These are phyloP conservation scores for Peronospora belbahrii DNA, from an alignment of 352 stramenopile species.

Conservation along the genomic window DNA sequence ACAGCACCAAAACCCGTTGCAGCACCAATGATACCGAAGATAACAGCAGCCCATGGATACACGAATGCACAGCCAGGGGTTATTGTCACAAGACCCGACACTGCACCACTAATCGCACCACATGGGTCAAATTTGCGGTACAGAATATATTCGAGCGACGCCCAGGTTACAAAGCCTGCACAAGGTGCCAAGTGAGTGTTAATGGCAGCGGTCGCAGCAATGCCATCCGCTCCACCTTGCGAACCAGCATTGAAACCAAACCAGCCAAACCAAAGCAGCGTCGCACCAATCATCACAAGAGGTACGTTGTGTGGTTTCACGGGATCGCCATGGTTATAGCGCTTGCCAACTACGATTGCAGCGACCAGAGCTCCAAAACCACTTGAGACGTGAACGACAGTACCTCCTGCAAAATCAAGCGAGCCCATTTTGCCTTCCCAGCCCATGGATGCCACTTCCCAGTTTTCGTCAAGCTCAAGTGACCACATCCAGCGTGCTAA, in stretches of 20 bases:
- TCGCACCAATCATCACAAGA: slow-evolving; percentile 69
- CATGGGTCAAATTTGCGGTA: slow-evolving; percentile 54
- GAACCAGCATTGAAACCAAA: slow-evolving; percentile 81
- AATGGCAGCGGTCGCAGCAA: slow-evolving; percentile 57
- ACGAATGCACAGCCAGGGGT: slow-evolving; percentile 67
- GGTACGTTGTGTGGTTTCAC: slow-evolving; percentile 78
- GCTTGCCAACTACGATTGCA: slow-evolving; percentile 59
- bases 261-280: slow-evolving; percentile 76
- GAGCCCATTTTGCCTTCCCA: slow-evolving; percentile 62
- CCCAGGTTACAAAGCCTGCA: slow-evolving; percentile 64
- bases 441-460: slow-evolving; percentile 32
- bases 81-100: slow-evolving; percentile 60
- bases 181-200: slow-evolving; percentile 63
- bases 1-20: slow-evolving; percentile 43
- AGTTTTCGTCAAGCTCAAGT: slow-evolving; percentile 46
- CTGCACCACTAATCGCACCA: slow-evolving; percentile 49
- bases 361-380: slow-evolving; percentile 66
- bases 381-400: slow-evolving; percentile 73
- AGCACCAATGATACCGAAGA: slow-evolving; percentile 62
- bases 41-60: slow-evolving; percentile 50
- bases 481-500: slow-evolving; percentile 84
- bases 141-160: slow-evolving; percentile 42
- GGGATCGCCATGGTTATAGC: slow-evolving; percentile 58
- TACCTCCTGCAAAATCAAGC: slow-evolving; percentile 78
- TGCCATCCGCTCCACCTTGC: slow-evolving; percentile 40